Percentiles rank a stretch among this genome's conserved stretches.
Evolutionary conservation across 352 stramenopile genomes (phyloP).

Genomic region (Nothophytophthora sp.): DNA sequence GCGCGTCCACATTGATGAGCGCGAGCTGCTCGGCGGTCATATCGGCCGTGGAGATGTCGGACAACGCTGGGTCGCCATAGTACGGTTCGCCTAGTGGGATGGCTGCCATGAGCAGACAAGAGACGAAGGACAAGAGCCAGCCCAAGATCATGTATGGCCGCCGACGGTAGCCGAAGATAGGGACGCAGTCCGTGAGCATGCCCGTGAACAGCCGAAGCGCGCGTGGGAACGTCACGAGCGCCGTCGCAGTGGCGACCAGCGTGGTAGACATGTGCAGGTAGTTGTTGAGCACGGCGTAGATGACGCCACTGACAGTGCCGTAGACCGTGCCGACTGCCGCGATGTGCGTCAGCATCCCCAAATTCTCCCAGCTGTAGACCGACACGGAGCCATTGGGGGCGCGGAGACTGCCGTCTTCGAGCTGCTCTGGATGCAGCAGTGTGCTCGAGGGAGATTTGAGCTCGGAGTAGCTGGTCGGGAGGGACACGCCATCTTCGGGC

Average conservation of each 20-base stretch:
- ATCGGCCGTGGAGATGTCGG: slow-evolving; percentile 10
- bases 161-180: slow-evolving; percentile 67
- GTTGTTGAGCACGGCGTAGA: slow-evolving; percentile 50
- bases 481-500: neutral
- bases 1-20: slow-evolving; percentile 31
- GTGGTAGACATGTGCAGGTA: slow-evolving; percentile 50
- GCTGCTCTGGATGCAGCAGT: neutral
- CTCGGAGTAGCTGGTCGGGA: slow-evolving; percentile 1
- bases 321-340: slow-evolving; percentile 33
- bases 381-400: slow-evolving; percentile 8
- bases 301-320: slow-evolving; percentile 18
- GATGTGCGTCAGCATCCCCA: slow-evolving; percentile 39
- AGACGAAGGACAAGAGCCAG: slow-evolving; percentile 26
- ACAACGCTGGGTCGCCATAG: slow-evolving; percentile 22
- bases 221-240: slow-evolving; percentile 36
- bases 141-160: slow-evolving; percentile 76
- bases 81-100: slow-evolving; percentile 36
- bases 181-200: slow-evolving; percentile 64
- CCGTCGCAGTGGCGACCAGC: slow-evolving; percentile 31
- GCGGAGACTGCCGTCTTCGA: slow-evolving; percentile 8
- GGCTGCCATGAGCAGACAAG: slow-evolving; percentile 33
- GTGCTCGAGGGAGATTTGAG: slow-evolving; percentile 4
- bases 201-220: slow-evolving; percentile 49
- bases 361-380: slow-evolving; percentile 16
- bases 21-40: slow-evolving; percentile 22